These are phyloP conservation scores for Claviceps sp. DNA, from an alignment of 2,329 filamentous ascomycete species.

Conservation along the genomic window DNA sequence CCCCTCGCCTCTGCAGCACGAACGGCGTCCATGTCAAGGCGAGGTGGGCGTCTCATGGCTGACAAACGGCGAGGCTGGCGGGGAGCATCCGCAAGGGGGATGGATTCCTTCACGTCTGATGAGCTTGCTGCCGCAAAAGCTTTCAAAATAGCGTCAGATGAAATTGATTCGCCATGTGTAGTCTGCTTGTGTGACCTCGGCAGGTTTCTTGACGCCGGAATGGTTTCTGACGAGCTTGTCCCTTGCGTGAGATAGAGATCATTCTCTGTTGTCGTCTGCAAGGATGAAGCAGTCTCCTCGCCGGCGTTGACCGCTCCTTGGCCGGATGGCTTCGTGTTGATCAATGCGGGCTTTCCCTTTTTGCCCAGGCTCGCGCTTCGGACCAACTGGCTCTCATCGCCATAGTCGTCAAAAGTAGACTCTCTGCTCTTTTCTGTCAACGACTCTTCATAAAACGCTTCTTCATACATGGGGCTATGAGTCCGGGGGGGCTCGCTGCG, in stretches of 20 bases:
- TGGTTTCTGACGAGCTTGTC: conserved; percentile 31
- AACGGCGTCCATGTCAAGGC: conserved; percentile 70
- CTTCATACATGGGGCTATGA: conserved; percentile 30
- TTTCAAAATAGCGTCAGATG: conserved; percentile 33
- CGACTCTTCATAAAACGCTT: conserved; percentile 36
- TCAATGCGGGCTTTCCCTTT: conserved; percentile 42
- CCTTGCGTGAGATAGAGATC: conserved; percentile 33
- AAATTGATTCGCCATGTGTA: conserved; percentile 15
- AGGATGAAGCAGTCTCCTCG: conserved; percentile 21
- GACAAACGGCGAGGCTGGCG: conserved; percentile 32
- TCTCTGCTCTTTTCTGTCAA: conserved; percentile 30
- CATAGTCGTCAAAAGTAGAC: conserved; percentile 30
- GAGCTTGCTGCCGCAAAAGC: conserved; percentile 37
- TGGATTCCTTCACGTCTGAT: conserved; percentile 24
- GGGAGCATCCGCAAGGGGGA: conserved; percentile 16
- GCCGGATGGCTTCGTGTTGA: conserved; percentile 23
- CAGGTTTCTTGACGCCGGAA: conserved; percentile 16
- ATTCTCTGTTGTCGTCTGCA: conserved; percentile 29
- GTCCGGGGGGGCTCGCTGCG: conserved; percentile 32
- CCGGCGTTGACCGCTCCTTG: conserved; percentile 7
- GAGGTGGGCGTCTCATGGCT: conserved; percentile 51
- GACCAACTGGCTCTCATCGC: conserved; percentile 44
- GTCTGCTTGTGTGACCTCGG: conserved; percentile 8
- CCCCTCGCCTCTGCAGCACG: conserved; percentile 70
- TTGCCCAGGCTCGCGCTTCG: conserved; percentile 49